Conservation (phyloP, 768 basidiomycete species). For the Suillus cothurnatus region DNA sequence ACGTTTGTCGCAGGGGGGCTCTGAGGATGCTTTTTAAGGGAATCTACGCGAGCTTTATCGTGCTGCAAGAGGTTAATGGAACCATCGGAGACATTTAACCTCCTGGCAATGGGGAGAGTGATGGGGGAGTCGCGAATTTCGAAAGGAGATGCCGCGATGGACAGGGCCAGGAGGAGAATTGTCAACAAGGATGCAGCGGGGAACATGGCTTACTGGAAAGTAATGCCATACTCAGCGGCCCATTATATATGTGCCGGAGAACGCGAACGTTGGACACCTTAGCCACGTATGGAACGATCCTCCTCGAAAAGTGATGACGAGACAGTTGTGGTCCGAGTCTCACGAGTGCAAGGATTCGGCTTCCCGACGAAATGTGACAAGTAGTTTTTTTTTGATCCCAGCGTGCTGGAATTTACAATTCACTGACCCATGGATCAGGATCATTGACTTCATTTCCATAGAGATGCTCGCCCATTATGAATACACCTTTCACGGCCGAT, state of each 20-base stretch:
- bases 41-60: slow-evolving; percentile 52
- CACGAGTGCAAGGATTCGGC: not conserved
- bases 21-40: slow-evolving; percentile 4
- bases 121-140: slow-evolving; percentile 41
- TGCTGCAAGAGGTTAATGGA: slow-evolving; percentile 48
- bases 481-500: not conserved
- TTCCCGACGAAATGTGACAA: not conserved
- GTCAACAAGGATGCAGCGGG: slow-evolving; percentile 42
- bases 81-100: slow-evolving; percentile 49
- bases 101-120: slow-evolving; percentile 53
- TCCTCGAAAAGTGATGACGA: not conserved
- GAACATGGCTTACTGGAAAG: slow-evolving; percentile 35
- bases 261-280: not conserved
- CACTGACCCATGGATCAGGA: not conserved
- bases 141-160: slow-evolving; percentile 46
- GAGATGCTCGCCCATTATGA: not conserved
- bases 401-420: not conserved
- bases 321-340: not conserved
- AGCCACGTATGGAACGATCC: not conserved
- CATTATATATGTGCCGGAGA: not conserved
- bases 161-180: slow-evolving; percentile 47
- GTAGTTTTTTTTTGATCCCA: not conserved
- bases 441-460: not conserved
- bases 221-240: too few species aligned
- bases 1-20: slow-evolving; percentile 45